Percentiles rank a stretch among this genome's conserved stretches.
Evolutionary conservation across 176 grass and related monocot genomes (phyloP).

Genomic region (Elaeis guineensis): DNA sequence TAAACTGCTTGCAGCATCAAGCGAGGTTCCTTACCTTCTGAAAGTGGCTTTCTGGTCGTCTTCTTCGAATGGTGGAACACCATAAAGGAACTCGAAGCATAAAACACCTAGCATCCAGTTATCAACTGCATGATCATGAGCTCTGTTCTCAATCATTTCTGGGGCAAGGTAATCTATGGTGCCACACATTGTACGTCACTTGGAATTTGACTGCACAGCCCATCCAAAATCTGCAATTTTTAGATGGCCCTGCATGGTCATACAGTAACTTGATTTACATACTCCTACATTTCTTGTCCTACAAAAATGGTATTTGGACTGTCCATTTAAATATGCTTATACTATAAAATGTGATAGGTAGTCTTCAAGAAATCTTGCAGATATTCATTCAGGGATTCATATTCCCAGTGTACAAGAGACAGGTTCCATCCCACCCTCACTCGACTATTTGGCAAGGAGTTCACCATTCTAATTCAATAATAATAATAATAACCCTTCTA

Average conservation of each 20-base stretch:
- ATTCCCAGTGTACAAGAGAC: too few relatives aligned
- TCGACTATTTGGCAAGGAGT: too few relatives aligned
- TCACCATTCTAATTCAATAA: too few relatives aligned
- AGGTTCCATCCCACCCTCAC: too few relatives aligned
- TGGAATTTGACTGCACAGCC: conserved; percentile 63
- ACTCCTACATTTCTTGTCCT: too few relatives aligned
- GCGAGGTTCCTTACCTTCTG: conserved; percentile 26
- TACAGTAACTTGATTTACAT: too few relatives aligned
- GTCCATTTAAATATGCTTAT: too few relatives aligned
- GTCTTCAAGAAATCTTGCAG: too few relatives aligned
- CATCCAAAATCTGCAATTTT: conserved; percentile 98
- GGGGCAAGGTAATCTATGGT: conserved; percentile 89
- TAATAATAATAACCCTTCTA: too few relatives aligned
- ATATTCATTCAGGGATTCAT: too few relatives aligned
- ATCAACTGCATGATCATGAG: conserved; percentile 79
- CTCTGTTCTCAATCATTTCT: conserved; percentile 85
- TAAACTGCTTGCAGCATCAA: background rate
- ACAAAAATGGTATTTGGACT: too few relatives aligned
- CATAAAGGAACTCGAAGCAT: conserved; percentile 88
- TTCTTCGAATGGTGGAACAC: conserved; percentile 68
- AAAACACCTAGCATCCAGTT: conserved; percentile 89
- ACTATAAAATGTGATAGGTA: too few relatives aligned
- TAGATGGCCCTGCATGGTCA: conserved; percentile 46
- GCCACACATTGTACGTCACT: conserved; percentile 83
- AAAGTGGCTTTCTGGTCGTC: conserved; percentile 59